Evolutionary conservation across 2,329 filamentous ascomycete genomes (phyloP), one percentile per base, ranked within the genome.

Genomic region (Lasiodiplodia theobromae): DNA sequence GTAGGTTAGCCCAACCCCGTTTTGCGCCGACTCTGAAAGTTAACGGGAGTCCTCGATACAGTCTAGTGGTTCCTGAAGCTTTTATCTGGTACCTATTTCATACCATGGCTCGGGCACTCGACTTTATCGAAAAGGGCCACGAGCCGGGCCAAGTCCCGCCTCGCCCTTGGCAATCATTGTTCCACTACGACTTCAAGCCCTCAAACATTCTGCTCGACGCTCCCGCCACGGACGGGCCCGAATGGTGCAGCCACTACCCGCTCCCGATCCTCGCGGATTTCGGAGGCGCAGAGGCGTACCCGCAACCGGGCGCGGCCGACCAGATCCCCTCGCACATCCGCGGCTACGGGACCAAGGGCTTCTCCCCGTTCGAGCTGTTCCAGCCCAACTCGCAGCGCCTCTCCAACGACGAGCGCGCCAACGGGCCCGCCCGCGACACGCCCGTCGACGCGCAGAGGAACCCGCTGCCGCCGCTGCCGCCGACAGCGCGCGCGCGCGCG

Each of bases 41-140:
- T 38, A 38, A 38, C 37, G 28, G 4, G 25, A 38, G 2, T 34
- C 25, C 18, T 56, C 14, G 25, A 23, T 2, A 49, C 52, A 37
- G 25, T 2, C 28, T 28, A 21, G 14, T 62, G 4, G 4, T 67
- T 3, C 66, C 66, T 6, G 66, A 67, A 18, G 44, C 54, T n/a
- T 67, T 67, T 11, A 31, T 37, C 54, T 67, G 66, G 66, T 62
- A 67, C 31, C 28, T 67, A 14, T 38, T 62, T n/a, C 54, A 62
- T 31, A 18, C 28, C 23, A 14, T 67, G 3, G 66, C 66, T 11
- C 31, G 62, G 38, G 54, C 66, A 5, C 31, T 40, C 21, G 18
- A 28, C 6, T 52, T 44, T 21, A 44, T 67, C 6, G 66, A 67
- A 16, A 40, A 12, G 10, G 58, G 58, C 21, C 14, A 21, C n/a